Base-by-base conservation (phyloP, 768 basidiomycete species). In the Termitomyces sp. region DNA sequence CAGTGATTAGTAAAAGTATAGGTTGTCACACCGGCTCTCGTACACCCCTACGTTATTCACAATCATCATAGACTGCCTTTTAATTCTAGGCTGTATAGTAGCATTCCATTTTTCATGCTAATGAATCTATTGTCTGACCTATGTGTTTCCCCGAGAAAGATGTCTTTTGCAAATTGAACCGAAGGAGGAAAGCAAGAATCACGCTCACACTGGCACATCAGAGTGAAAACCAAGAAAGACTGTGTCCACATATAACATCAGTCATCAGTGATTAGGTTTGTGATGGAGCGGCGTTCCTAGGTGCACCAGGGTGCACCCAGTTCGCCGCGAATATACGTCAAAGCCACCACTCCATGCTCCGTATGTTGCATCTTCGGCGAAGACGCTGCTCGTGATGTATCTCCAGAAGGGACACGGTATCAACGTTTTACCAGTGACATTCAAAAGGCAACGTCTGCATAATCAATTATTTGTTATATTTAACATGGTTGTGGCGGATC, bases 211-310 rank as follows among this genome's bases (percentile, higher is more conserved):
- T n/a, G 23, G 7, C 44, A 23, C 48, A 28, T 50, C 23, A 51
- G 8, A 40, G 41, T 38, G 50, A 52, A 32, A 30, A 40, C 56
- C 3, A 43, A 43, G n/a, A 23, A 41, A 56, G 6, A 41, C 7
- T n/a, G 18, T 8, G 7, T 9, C 14, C 10, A 32, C 43, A 57
- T 10, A 35, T 9, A 12, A 28, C 49, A 63, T 60, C 56, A 61
- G 14, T 20, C 53, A 62, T 57, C 60, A 64, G 16, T 59, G 58
- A 63, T 65, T 32, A 65, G 40, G 60, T 62, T 58, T 16, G 33
- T 60, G 59, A 61, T 61, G 20, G 13, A 20, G 50, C n/a, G 26
- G 41, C 32, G 56, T 60, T 53, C 56, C 61, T 56, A 56, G 40
- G 35, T n/a, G 18, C 9, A 41, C 56, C 61, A 54, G 54, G 40